phyloP scores from a whole-genome alignment of 208 protist genomes.

The Phytomonas sp. region DNA sequence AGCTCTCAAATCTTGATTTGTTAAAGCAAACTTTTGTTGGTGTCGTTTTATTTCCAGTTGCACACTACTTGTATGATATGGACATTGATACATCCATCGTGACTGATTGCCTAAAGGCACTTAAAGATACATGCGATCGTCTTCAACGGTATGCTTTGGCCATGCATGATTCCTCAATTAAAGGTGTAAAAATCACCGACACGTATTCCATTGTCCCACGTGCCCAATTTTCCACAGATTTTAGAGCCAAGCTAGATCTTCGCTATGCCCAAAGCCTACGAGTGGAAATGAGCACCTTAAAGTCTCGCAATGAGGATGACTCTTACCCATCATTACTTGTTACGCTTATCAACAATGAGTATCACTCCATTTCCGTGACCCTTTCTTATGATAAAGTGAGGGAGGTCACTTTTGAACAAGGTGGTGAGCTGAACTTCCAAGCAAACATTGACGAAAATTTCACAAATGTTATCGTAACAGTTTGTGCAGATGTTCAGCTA shows the following conservation, averaged over 20 bases:
- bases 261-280: constrained; percentile 54
- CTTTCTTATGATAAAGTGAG: not conserved
- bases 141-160: constrained; percentile 25
- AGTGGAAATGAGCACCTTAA: constrained; percentile 19
- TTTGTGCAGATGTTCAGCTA: constrained; percentile 37
- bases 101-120: constrained; percentile 39
- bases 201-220: constrained; percentile 49
- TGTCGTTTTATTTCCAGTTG: constrained; percentile 68
- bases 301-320: not conserved
- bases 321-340: constrained; percentile 2
- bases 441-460: constrained; percentile 3
- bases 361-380: not conserved
- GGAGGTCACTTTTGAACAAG: not conserved
- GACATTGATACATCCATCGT: constrained; percentile 46
- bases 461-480: constrained; percentile 4
- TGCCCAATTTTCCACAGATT: constrained; percentile 23
- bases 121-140: constrained; percentile 52
- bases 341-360: constrained; percentile 1
- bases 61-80: constrained; percentile 65
- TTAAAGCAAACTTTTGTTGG: constrained; percentile 69
- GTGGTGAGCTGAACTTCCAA: not conserved
- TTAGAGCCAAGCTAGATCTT: constrained; percentile 35
- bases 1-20: constrained; percentile 19
- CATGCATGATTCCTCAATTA: constrained; percentile 10
- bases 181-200: constrained; percentile 35